Conservation (phyloP, 2,329 filamentous ascomycete species). For the Aspergillus quadricinctus region DNA sequence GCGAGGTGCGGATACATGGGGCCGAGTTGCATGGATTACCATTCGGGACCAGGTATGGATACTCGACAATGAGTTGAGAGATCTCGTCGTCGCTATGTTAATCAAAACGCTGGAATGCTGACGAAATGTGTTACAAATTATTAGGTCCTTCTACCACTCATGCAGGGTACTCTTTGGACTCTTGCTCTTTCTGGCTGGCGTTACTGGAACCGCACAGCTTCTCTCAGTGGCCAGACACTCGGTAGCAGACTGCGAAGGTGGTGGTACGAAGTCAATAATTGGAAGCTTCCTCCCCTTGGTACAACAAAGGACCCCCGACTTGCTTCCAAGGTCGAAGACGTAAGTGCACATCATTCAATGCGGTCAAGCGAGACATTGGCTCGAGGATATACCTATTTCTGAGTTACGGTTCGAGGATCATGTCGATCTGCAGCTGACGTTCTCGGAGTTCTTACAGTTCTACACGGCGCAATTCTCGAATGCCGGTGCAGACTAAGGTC, state of each 20-base stretch:
- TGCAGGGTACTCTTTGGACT: slow-evolving; percentile 87
- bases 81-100: background rate
- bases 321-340: slow-evolving; percentile 41
- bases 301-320: slow-evolving; percentile 27
- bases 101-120: background rate
- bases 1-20: slow-evolving; percentile 71
- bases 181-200: slow-evolving; percentile 82
- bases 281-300: slow-evolving; percentile 59
- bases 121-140: background rate
- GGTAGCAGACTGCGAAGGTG: slow-evolving; percentile 78
- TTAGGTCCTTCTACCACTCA: slow-evolving; percentile 77
- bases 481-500: slow-evolving; percentile 25
- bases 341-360: slow-evolving; percentile 23
- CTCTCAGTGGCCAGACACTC: slow-evolving; percentile 68
- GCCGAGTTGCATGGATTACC: slow-evolving; percentile 78
- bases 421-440: slow-evolving; percentile 21
- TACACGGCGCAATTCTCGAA: slow-evolving; percentile 34
- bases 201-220: slow-evolving; percentile 76
- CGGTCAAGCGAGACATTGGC: background rate
- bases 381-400: background rate
- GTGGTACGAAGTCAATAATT: slow-evolving; percentile 96
- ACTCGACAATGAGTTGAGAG: background rate
- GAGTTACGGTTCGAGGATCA: background rate
- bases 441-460: slow-evolving; percentile 34
- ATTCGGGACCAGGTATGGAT: slow-evolving; percentile 72